phyloP scores from a whole-genome alignment of 1,284 basidiomycete species.

The Xanthoconium separans region DNA sequence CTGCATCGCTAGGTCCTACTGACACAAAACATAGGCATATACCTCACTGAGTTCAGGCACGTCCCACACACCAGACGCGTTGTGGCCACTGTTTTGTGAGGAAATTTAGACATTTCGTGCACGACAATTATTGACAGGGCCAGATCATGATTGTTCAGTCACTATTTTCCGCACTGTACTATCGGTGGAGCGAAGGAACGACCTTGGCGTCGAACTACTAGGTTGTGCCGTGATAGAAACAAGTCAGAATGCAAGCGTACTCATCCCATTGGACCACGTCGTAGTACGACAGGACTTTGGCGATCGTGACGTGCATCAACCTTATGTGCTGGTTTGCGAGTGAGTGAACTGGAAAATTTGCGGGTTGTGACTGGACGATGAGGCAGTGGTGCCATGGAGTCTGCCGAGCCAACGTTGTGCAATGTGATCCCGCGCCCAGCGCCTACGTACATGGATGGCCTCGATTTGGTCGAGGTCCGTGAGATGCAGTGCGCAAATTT shows the following conservation, averaged over 20 bases:
- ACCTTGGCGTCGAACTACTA: too few relatives aligned
- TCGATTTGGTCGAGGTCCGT: constrained; percentile 26
- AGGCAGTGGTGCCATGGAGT: too few relatives aligned
- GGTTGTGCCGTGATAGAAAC: background rate
- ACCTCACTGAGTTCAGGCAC: constrained; percentile 80
- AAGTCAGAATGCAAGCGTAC: background rate
- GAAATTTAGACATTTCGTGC: background rate
- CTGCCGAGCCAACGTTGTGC: background rate
- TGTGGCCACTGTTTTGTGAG: constrained; percentile 83
- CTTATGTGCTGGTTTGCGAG: too few relatives aligned
- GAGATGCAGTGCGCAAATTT: constrained; percentile 25
- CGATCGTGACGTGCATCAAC: background rate
- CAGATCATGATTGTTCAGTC: constrained; percentile 10
- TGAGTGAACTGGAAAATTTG: background rate
- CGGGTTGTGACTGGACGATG: background rate
- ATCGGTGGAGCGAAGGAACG: background rate
- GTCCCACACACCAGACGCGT: constrained; percentile 63
- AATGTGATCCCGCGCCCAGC: background rate
- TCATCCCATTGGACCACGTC: background rate
- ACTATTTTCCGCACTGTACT: background rate
- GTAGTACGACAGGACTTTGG: background rate
- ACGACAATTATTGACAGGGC: background rate
- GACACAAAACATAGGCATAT: constrained; percentile 56
- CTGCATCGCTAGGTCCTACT: background rate
- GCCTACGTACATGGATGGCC: constrained; percentile 11